phyloP scores from a whole-genome alignment of 495 filamentous ascomycete species.

The Polyplosphaeria fusca region DNA sequence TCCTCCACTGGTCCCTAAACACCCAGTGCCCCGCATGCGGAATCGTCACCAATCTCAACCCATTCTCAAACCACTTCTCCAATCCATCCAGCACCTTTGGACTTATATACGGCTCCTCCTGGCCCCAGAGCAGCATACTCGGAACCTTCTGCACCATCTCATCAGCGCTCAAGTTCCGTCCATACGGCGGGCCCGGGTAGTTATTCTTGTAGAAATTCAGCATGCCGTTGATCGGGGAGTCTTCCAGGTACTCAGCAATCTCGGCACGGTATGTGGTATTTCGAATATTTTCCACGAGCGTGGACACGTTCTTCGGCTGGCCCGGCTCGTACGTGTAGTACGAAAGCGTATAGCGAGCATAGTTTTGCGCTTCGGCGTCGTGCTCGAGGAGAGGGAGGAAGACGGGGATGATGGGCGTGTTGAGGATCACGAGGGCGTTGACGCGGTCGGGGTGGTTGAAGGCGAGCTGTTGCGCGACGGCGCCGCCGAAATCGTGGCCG shows the following conservation, averaged over 20 bases:
- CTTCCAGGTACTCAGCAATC: slow-evolving; percentile 1
- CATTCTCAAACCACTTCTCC: slow-evolving; percentile 7
- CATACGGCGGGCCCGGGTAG: slow-evolving; percentile 13
- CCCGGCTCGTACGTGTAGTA: slow-evolving; percentile 10
- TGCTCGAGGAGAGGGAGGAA: not conserved
- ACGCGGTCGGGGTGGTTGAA: not conserved
- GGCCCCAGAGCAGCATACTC: slow-evolving; percentile 5
- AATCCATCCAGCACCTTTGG: slow-evolving; percentile 4
- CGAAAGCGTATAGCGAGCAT: slow-evolving; percentile 1
- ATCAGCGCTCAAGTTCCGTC: not conserved
- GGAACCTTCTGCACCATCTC: slow-evolving; percentile 7
- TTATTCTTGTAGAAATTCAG: slow-evolving; percentile 9
- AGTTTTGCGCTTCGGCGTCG: slow-evolving; percentile 3
- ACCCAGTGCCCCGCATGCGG: slow-evolving; percentile 8
- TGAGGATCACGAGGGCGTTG: slow-evolving; percentile 1
- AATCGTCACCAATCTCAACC: slow-evolving; percentile 7
- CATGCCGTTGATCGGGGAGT: slow-evolving; percentile 10
- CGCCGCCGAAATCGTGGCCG: slow-evolving; percentile 14
- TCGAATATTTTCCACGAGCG: slow-evolving; percentile 1
- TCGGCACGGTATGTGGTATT: slow-evolving; percentile 8
- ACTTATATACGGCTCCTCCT: slow-evolving; percentile 8
- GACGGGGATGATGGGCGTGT: not conserved
- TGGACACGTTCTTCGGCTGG: slow-evolving; percentile 5
- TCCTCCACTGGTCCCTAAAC: slow-evolving; percentile 5
- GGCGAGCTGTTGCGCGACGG: slow-evolving; percentile 1